phyloP scores from a whole-genome alignment of 352 stramenopile genomes.

The Phytophthora hibernalis region DNA sequence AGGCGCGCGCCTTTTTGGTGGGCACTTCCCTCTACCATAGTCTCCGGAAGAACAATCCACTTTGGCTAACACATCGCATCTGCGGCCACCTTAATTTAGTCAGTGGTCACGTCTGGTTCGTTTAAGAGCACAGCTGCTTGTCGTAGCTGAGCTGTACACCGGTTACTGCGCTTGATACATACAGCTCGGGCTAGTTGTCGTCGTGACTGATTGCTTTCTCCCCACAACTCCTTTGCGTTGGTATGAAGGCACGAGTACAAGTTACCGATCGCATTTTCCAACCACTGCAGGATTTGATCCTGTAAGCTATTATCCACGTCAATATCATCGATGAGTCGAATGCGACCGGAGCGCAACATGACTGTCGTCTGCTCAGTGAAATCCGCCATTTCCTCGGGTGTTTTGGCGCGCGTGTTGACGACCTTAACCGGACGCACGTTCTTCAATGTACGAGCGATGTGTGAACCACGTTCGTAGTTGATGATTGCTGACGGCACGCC shows the following conservation, averaged over 20 bases:
- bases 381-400: background rate
- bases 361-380: background rate
- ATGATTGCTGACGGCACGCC: slow-evolving; percentile 1
- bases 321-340: slow-evolving; percentile 5
- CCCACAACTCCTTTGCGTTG: background rate
- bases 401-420: slow-evolving; percentile 8
- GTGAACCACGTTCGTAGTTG: background rate
- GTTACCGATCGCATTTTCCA: slow-evolving; percentile 8
- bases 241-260: background rate
- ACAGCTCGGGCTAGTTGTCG: background rate
- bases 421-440: background rate
- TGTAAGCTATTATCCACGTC: background rate
- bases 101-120: background rate
- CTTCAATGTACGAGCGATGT: background rate
- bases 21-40: too few species aligned
- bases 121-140: background rate
- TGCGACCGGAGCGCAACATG: background rate
- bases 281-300: background rate
- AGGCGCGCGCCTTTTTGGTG: too few species aligned
- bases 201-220: background rate
- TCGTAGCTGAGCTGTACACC: background rate
- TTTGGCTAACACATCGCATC: background rate
- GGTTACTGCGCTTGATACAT: slow-evolving; percentile 2
- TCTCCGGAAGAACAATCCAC: too few species aligned
- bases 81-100: background rate